Percentiles rank a stretch among this genome's conserved stretches.
These are phyloP conservation scores for Ceratobasidium sp. DNA, from an alignment of 1,284 basidiomycete species.

Conservation along the genomic window DNA sequence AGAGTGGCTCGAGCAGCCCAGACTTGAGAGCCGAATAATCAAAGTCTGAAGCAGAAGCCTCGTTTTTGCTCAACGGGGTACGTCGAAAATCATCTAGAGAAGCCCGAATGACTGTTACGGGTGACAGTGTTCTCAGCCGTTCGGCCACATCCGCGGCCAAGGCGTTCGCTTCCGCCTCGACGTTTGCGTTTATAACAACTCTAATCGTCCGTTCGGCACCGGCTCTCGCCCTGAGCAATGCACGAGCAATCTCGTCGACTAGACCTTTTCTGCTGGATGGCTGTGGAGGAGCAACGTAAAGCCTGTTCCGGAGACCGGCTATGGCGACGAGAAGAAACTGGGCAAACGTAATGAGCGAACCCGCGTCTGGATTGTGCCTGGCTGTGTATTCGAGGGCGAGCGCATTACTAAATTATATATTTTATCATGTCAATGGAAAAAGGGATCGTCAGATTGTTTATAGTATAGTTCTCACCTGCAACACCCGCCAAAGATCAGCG, in stretches of 20 bases:
- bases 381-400: conserved; percentile 73
- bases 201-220: neutral
- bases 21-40: neutral
- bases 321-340: conserved; percentile 82
- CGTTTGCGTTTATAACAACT: neutral
- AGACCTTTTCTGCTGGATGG: neutral
- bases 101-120: conserved; percentile 23
- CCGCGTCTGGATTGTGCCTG: conserved; percentile 65
- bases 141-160: conserved; percentile 12
- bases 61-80: neutral
- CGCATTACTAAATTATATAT: conserved; percentile 65
- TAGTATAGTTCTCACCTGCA: conserved; percentile 62
- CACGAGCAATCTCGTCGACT: conserved; percentile 25
- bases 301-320: conserved; percentile 67
- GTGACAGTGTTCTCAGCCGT: conserved; percentile 20
- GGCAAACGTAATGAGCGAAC: conserved; percentile 83
- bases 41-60: neutral
- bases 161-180: neutral
- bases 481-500: conserved; percentile 80
- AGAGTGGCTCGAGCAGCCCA: conserved; percentile 27
- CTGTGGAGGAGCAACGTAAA: conserved; percentile 48
- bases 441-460: conserved; percentile 44
- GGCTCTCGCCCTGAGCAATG: neutral
- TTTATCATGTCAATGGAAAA: neutral
- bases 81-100: neutral